These are phyloP conservation scores for Wickerhamiella slavikovae DNA, from an alignment of 805 yeast species.

Conservation along the genomic window DNA sequence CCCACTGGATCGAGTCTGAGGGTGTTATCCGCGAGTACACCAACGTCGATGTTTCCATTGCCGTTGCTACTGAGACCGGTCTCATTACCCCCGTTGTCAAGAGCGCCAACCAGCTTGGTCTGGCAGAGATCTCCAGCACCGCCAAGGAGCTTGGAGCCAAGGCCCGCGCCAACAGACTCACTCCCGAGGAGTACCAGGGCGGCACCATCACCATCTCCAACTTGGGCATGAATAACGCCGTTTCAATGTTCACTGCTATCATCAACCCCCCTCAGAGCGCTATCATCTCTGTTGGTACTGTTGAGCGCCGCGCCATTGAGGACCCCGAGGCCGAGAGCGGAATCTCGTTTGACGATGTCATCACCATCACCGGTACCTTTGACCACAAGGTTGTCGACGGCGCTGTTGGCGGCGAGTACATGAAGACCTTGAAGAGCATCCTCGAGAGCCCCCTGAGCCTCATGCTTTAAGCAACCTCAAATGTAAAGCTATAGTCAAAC, in stretches of 20 bases:
- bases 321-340: constrained; percentile 83
- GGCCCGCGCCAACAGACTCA: constrained; percentile 83
- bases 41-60: constrained; percentile 91
- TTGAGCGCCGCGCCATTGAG: constrained; percentile 79
- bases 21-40: constrained; percentile 81
- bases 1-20: constrained; percentile 79
- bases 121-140: constrained; percentile 58
- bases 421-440: constrained; percentile 76
- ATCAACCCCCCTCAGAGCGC: constrained; percentile 96
- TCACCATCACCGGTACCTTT: constrained; percentile 86
- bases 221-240: constrained; percentile 97
- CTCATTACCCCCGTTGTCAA: constrained; percentile 89
- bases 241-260: constrained; percentile 80
- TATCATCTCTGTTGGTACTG: constrained; percentile 86
- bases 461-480: constrained; percentile 32
- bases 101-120: constrained; percentile 74
- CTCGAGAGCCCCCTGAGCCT: constrained; percentile 93
- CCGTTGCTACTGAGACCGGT: constrained; percentile 97
- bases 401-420: constrained; percentile 93
- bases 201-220: constrained; percentile 97
- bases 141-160: constrained; percentile 88
- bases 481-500: neutral
- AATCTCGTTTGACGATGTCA: constrained; percentile 75
- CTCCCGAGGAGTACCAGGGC: constrained; percentile 97
- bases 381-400: constrained; percentile 98